phyloP scores from a whole-genome alignment of 768 basidiomycete genomes.

The Lactarius vividus region DNA sequence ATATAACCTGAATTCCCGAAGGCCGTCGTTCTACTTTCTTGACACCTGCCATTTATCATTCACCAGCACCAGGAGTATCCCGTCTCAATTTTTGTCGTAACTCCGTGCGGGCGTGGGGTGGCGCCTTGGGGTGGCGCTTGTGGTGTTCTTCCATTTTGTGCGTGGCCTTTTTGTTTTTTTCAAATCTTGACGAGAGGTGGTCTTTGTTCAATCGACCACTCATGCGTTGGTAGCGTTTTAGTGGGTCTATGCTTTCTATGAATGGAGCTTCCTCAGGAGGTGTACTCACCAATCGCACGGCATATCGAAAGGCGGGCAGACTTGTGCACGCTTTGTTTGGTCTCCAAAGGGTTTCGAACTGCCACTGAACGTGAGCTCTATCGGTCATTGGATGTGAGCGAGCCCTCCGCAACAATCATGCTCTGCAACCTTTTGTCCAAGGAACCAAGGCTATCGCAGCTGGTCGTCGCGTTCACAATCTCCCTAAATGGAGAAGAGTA shows the following conservation, averaged over 20 bases:
- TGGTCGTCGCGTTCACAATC: conserved; percentile 57
- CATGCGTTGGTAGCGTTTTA: neutral
- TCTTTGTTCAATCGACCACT: neutral
- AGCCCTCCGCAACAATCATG: conserved; percentile 39
- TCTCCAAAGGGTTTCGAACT: conserved; percentile 52
- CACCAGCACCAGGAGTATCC: neutral
- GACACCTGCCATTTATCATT: no score
- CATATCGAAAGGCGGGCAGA: conserved; percentile 51
- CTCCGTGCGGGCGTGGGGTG: neutral
- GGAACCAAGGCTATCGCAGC: conserved; percentile 46
- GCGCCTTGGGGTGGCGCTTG: neutral
- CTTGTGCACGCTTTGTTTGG: conserved; percentile 55
- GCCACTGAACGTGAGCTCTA: conserved; percentile 60
- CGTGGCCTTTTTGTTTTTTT: conserved; percentile 3
- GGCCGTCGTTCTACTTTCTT: neutral
- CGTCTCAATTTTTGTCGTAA: neutral
- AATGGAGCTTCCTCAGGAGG: conserved; percentile 62
- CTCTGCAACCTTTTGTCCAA: conserved; percentile 48
- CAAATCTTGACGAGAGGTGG: neutral
- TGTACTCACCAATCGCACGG: conserved; percentile 55
- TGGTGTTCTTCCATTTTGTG: conserved; percentile 4
- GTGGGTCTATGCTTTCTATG: conserved; percentile 14
- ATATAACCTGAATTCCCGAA: neutral
- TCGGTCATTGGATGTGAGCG: conserved; percentile 51
- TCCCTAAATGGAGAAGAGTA: conserved; percentile 35